Evolutionary conservation across 1,284 basidiomycete species (phyloP).

Genomic region (Entoloma clypeatum): DNA sequence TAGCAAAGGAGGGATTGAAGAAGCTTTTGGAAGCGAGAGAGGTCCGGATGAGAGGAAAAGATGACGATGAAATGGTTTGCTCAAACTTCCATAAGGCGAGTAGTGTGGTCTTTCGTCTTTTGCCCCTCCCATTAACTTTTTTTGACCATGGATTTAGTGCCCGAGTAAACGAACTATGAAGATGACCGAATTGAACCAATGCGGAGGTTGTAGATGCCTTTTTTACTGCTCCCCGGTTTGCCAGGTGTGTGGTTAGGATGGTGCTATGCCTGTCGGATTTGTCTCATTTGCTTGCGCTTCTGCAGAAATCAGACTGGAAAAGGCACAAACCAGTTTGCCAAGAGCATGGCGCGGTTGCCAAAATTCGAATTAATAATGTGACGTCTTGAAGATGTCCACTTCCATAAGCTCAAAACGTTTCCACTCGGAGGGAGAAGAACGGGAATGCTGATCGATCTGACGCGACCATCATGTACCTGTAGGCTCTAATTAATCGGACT

Average conservation of each 20-base stretch:
- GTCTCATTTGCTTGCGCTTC: background rate
- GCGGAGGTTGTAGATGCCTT: background rate
- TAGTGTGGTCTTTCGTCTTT: background rate
- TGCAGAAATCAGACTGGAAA: constrained; percentile 2
- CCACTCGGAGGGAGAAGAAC: too few species aligned
- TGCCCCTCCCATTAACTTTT: background rate
- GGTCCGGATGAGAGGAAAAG: constrained; percentile 2
- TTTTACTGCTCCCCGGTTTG: constrained; percentile 6
- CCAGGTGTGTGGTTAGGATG: constrained; percentile 1
- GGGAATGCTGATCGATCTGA: too few species aligned
- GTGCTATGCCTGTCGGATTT: background rate
- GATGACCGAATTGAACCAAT: constrained; percentile 1
- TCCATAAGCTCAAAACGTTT: too few species aligned
- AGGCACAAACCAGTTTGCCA: constrained; percentile 2
- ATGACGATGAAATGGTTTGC: constrained; percentile 2
- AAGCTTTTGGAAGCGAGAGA: background rate
- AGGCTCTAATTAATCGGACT: too few species aligned
- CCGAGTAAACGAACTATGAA: background rate
- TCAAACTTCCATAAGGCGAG: background rate
- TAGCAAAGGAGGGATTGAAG: background rate
- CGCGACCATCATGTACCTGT: too few species aligned
- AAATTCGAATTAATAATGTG: background rate
- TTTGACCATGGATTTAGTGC: background rate
- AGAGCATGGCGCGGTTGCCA: background rate
- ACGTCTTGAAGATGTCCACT: too few species aligned